Conservation (phyloP, 495 filamentous ascomycete species). For the Astrocystis sublimbata region DNA sequence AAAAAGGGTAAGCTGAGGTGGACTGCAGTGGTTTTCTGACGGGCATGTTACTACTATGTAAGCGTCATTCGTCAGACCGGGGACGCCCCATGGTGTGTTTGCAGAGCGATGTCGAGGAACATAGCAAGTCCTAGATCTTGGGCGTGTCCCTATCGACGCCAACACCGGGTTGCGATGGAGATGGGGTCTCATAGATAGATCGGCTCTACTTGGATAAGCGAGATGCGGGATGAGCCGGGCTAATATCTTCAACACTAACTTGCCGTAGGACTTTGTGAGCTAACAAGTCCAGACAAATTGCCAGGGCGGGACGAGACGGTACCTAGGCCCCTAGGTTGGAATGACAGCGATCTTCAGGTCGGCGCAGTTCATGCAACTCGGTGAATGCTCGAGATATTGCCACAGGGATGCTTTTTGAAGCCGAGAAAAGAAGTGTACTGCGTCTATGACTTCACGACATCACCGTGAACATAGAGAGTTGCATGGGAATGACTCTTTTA, state of each 20-base stretch:
- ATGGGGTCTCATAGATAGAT: slow-evolving; percentile 7
- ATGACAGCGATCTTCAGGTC: too few species aligned
- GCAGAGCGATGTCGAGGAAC: slow-evolving; percentile 7
- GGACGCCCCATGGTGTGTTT: slow-evolving; percentile 16
- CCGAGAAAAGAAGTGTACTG: too few species aligned
- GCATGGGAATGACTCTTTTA: not conserved
- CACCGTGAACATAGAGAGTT: not conserved
- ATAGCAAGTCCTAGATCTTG: not conserved
- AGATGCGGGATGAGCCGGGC: slow-evolving; percentile 12
- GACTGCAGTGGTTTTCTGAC: not conserved
- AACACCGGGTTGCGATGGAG: slow-evolving; percentile 14
- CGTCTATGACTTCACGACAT: too few species aligned
- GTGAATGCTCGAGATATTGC: too few species aligned
- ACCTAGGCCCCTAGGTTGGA: not conserved
- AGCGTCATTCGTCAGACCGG: slow-evolving; percentile 8
- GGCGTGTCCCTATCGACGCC: slow-evolving; percentile 9
- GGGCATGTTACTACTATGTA: too few species aligned
- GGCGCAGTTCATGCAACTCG: too few species aligned
- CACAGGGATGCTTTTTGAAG: too few species aligned
- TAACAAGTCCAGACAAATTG: not conserved
- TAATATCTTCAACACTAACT: slow-evolving; percentile 1
- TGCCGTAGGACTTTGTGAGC: not conserved
- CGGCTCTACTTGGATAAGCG: slow-evolving; percentile 4
- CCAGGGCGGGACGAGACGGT: not conserved
- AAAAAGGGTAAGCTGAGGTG: not conserved